These are phyloP conservation scores for Trichoderma sp. DNA, from an alignment of 2,329 filamentous ascomycete species.

Conservation along the genomic window DNA sequence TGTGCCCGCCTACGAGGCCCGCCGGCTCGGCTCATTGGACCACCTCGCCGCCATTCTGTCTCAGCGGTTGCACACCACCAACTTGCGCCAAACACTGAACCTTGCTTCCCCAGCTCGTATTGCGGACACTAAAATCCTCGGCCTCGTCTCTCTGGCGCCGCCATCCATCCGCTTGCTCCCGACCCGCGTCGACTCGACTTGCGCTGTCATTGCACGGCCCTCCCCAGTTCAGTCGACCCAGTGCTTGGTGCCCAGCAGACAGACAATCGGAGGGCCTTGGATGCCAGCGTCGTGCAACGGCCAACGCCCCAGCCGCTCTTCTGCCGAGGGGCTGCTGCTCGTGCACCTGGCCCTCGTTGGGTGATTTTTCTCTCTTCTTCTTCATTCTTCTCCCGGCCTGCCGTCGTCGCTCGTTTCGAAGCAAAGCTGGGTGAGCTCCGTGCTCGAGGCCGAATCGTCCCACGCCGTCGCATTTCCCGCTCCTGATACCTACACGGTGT, in stretches of 20 bases:
- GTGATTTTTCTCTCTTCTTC: neutral
- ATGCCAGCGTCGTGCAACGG: conserved; percentile 11
- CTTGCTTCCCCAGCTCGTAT: conserved; percentile 29
- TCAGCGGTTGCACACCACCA: conserved; percentile 20
- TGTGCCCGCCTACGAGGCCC: conserved; percentile 7
- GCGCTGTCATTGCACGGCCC: neutral
- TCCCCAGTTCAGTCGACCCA: no score
- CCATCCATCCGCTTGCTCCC: conserved; percentile 24
- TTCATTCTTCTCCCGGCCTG: neutral
- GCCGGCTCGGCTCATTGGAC: conserved; percentile 25
- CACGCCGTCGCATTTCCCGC: neutral
- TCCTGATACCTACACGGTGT: neutral
- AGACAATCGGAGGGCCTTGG: neutral
- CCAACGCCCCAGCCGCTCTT: conserved; percentile 20
- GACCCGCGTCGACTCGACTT: neutral
- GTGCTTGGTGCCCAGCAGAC: neutral
- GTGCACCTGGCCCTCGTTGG: conserved; percentile 4
- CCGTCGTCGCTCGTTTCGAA: conserved; percentile 24
- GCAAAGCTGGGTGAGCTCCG: neutral
- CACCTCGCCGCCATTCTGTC: conserved; percentile 27
- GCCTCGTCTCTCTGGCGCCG: conserved; percentile 10
- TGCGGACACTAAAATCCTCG: conserved; percentile 18
- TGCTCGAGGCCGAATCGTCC: conserved; percentile 1
- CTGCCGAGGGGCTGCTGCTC: conserved; percentile 7
- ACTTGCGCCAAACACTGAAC: conserved; percentile 25